Base-by-base conservation (phyloP, 768 basidiomycete species). In the Macrolepiota dolichaula region DNA sequence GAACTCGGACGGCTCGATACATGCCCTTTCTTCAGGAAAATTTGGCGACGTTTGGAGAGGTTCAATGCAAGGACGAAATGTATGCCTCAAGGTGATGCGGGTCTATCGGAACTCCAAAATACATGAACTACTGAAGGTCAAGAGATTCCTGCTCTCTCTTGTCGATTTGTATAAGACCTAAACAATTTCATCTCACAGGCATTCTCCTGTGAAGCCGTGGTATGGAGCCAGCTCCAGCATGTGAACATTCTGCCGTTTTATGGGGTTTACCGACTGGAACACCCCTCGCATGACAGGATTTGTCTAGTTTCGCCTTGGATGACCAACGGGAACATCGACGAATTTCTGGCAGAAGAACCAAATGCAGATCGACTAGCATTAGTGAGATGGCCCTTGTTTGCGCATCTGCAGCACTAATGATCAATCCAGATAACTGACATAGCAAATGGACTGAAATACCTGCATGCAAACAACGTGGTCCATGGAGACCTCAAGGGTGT, bases 401-500 rank as follows among this genome's bases (percentile, higher is more conserved):
- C 35, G 24, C 7, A 17, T 36, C 12, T 29, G 42, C 35, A 12
- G 10, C n/a, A 12, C 17, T 22, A 17, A 17, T 37, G n/a, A 37
- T 3, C 32, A 24, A 37, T 19, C 15, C 32, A 67, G 66, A 50
- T 36, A 1, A 32, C 25, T 1, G 63, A 66, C 49, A 62, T 69
- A 22, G 59, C 65, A 4, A 22, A 50, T 5, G 68, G 68, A n/a
- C 42, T 69, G 19, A 35, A 29, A 19, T 67, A 66, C 57, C 61
- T 69, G 0, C 68, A 69, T 32, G 56, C 51, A 4, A 27, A 61
- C 24, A 50, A 58, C 19, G 50, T 69, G 12, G 35, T 66, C 13
- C 66, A 69, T 37, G 68, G 68, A 4, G 68, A 69, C 35, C 64
- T 69, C 19, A 67, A 67, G 55, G 68, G 68, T 22, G 68, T 69